Evolutionary conservation across 331 rosid genomes (phyloP).

Genomic region (Acacia concinna): DNA sequence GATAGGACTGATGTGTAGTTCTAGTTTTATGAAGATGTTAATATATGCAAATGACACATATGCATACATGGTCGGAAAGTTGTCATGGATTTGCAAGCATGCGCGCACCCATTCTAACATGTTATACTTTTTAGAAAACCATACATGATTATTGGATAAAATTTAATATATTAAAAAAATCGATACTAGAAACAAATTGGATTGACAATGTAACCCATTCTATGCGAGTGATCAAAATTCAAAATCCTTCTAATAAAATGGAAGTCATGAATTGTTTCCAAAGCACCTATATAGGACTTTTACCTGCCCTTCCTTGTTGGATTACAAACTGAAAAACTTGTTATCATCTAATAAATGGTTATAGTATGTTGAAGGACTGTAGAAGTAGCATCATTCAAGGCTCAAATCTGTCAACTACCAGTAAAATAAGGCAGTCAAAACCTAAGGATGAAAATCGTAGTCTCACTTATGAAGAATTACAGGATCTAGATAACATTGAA

Average conservation of each 20-base stretch:
- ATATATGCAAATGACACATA: neutral
- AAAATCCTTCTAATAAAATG: neutral
- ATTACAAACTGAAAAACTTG: neutral
- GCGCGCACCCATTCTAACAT: slow-evolving; percentile 1
- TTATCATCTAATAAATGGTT: slow-evolving; percentile 33
- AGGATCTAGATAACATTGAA: slow-evolving; percentile 76
- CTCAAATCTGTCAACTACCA: slow-evolving; percentile 47
- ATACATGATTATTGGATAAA: neutral
- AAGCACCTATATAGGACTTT: slow-evolving; percentile 15
- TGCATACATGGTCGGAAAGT: neutral
- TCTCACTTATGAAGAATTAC: slow-evolving; percentile 65
- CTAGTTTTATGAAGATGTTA: neutral
- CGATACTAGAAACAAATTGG: neutral
- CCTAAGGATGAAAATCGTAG: slow-evolving; percentile 42
- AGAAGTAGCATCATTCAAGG: slow-evolving; percentile 60
- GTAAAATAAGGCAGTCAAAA: slow-evolving; percentile 36
- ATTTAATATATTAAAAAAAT: slow-evolving; percentile 1
- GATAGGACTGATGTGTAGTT: neutral
- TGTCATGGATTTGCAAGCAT: neutral
- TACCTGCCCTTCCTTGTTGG: too few relatives aligned
- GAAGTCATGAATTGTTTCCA: slow-evolving; percentile 5
- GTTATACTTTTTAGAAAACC: slow-evolving; percentile 14
- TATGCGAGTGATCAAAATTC: slow-evolving; percentile 16
- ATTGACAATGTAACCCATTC: neutral
- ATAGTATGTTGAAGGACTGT: slow-evolving; percentile 51